Percentiles rank a stretch among this genome's conserved stretches.
Conservation (phyloP, 2,329 filamentous ascomycete species). For the Aspergillus aculeatinus region DNA sequence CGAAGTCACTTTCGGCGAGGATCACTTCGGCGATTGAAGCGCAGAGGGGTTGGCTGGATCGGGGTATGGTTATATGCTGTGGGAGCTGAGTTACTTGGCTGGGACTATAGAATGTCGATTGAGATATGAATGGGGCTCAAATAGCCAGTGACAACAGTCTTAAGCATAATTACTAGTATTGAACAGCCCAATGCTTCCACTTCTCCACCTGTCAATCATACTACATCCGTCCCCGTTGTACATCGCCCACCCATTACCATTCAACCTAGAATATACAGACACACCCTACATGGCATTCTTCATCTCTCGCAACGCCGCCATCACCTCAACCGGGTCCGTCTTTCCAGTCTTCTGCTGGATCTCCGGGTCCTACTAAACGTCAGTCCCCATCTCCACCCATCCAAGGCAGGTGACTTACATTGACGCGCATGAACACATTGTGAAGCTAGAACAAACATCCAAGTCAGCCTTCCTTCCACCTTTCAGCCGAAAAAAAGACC, state of each 20-base stretch:
- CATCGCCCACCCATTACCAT: no score
- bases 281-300: constrained; percentile 58
- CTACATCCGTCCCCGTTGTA: no score
- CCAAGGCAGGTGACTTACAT: constrained; percentile 54
- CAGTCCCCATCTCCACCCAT: constrained; percentile 6
- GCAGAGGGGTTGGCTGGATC: background rate
- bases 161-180: no score
- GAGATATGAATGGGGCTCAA: no score
- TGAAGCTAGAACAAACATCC: constrained; percentile 60
- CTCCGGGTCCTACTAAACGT: constrained; percentile 63
- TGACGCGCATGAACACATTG: constrained; percentile 93
- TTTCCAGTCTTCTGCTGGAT: constrained; percentile 83
- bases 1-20: background rate
- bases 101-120: no score
- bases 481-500: constrained; percentile 13
- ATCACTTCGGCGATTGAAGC: background rate
- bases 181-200: no score
- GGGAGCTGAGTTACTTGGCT: no score
- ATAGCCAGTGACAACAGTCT: no score
- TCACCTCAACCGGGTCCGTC: constrained; percentile 77
- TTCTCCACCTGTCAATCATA: no score
- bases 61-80: no score
- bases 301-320: constrained; percentile 82
- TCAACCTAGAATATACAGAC: no score
- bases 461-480: background rate